Evolutionary conservation across 371 early-diverging fungal genomes (phyloP).

Genomic region (Nematocida sp.): DNA sequence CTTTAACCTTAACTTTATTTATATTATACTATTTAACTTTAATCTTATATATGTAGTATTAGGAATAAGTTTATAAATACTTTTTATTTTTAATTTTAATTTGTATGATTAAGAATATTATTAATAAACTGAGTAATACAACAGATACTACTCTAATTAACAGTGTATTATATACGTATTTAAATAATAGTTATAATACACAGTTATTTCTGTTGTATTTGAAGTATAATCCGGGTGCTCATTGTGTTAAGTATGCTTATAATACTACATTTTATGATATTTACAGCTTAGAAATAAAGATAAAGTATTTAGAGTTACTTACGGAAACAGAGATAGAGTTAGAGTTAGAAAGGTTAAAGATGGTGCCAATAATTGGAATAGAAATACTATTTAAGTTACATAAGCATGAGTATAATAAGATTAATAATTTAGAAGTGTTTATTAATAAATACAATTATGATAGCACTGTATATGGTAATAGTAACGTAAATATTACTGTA

Average conservation of each 20-base stretch:
- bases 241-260: slow-evolving; percentile 47
- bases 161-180: slow-evolving; percentile 49
- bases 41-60: neutral
- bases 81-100: slow-evolving; percentile 5
- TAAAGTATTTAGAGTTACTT: slow-evolving; percentile 45
- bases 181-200: slow-evolving; percentile 45
- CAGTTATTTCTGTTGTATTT: slow-evolving; percentile 54
- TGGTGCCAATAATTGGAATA: slow-evolving; percentile 45
- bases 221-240: too few species aligned
- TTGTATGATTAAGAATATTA: neutral
- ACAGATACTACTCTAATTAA: slow-evolving; percentile 47
- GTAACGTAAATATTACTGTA: too few species aligned
- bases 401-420: too few species aligned
- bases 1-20: too few species aligned
- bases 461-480: too few species aligned
- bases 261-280: slow-evolving; percentile 46
- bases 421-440: too few species aligned
- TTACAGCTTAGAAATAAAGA: slow-evolving; percentile 43
- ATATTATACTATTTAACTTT: too few species aligned
- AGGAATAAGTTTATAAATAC: neutral
- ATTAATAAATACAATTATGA: too few species aligned
- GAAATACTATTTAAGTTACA: slow-evolving; percentile 50
- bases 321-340: slow-evolving; percentile 48
- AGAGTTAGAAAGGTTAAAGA: slow-evolving; percentile 49
- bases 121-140: slow-evolving; percentile 27